Percentiles rank a stretch among this genome's conserved stretches.
Conservation (phyloP, 73 alveolate species). For the Uronychia binucleata region DNA sequence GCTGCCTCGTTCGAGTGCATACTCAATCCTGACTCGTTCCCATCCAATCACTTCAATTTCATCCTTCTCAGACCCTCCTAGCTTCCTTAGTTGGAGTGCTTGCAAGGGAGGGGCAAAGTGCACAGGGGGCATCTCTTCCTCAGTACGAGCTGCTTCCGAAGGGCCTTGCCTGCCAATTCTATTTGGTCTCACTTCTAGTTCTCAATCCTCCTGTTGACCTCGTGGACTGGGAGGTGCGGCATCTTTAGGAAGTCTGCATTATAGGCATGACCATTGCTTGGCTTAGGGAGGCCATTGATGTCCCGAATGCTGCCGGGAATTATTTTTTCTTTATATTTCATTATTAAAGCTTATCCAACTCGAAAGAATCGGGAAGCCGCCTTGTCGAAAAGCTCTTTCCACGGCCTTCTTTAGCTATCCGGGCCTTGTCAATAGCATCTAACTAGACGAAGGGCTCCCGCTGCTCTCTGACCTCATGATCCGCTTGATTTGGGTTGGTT, state of each 20-base stretch:
- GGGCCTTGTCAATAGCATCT: no score
- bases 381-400: no score
- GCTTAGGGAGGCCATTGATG: not conserved
- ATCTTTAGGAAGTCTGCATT: not conserved
- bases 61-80: not conserved
- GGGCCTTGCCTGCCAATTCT: not conserved
- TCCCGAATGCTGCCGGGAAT: not conserved
- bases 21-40: not conserved
- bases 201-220: not conserved
- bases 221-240: not conserved
- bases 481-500: no score
- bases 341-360: no score
- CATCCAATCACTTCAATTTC: not conserved
- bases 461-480: no score
- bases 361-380: no score
- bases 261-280: not conserved
- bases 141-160: not conserved
- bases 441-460: no score
- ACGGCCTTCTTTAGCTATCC: no score
- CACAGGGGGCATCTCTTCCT: not conserved
- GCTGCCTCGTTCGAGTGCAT: not conserved
- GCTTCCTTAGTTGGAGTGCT: not conserved
- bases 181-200: not conserved
- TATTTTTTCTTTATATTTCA: not conserved
- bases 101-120: not conserved